Evolutionary conservation across 352 stramenopile species (phyloP), one percentile per base, ranked within the genome.

Genomic region (Pythium pyrilobum): DNA sequence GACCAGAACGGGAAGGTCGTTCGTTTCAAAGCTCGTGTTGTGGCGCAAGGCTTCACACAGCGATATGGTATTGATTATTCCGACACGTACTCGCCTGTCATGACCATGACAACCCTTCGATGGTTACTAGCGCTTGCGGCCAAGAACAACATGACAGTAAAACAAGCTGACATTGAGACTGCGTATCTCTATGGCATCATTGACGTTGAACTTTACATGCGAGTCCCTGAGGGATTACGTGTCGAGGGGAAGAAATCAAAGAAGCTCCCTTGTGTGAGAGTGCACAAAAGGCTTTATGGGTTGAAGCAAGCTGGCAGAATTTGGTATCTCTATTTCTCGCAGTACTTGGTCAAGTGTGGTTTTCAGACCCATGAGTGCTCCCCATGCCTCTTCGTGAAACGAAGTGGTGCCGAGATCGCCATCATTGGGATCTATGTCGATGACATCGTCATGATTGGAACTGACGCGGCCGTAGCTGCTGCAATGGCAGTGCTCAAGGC

Each of bases 81-180:
- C 34, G 53, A 61, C 53, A 62, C 54, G 54, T 62, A 62, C 18
- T 62, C 45, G 54, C 53, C 53, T n/a, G 53, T 56, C 54, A 56
- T 56, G 44, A 62, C 37, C 38, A 56, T 62, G 54, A 56, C 45
- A 56, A 62, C 54, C 28, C 25, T 62, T 32, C 27, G 46, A 15
- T 64, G 56, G 47, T 48, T 64, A 40, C 20, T 58, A 47, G 56
- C 56, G 25, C 58, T 64, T 31, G 40, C 34, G 44, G 55, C 45
- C 38, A 46, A 4, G 34, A 56, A 62, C 55, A n/a, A 37, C 7
- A 41, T 56, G 25, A 41, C 39, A 41, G 41, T 57, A 7, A 58
- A 32, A 32, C 56, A 58, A 52, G 56, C 47, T 52, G 56, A 64
- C 24, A 57, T 64, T 36, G 46, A 64, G 41, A 64, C 47, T 16